Percentiles rank a stretch among this genome's conserved stretches.
Evolutionary conservation across 1,284 basidiomycete species (phyloP).

Genomic region (Leccinum pachyderme): DNA sequence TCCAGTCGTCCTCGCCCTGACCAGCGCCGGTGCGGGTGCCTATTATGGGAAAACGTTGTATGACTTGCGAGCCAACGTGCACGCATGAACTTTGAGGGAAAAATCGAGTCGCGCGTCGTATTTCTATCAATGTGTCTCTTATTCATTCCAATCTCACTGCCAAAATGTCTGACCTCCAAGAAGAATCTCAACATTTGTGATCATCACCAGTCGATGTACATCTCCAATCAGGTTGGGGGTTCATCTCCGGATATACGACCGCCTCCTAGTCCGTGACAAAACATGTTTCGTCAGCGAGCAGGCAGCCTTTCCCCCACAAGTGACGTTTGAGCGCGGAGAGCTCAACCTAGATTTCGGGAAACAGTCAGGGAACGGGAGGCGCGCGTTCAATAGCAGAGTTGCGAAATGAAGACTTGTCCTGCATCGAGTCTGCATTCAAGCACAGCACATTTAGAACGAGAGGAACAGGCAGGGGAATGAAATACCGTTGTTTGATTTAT

Average conservation of each 20-base stretch:
- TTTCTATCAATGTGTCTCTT: constrained; percentile 5
- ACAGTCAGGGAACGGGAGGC: constrained; percentile 31
- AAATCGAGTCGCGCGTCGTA: constrained; percentile 9
- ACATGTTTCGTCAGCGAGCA: constrained; percentile 1
- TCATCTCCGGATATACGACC: constrained; percentile 6
- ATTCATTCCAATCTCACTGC: neutral
- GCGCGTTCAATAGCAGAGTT: constrained; percentile 61
- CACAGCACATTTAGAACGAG: neutral
- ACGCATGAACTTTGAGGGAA: constrained; percentile 13
- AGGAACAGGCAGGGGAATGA: neutral
- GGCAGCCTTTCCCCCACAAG: constrained; percentile 1
- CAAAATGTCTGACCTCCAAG: neutral
- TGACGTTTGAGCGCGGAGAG: neutral
- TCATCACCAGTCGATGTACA: constrained; percentile 11
- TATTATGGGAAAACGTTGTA: constrained; percentile 75
- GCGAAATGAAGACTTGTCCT: constrained; percentile 79
- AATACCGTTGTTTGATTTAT: constrained; percentile 80
- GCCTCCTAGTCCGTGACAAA: constrained; percentile 4
- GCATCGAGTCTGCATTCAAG: constrained; percentile 64
- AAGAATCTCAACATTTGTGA: constrained; percentile 1
- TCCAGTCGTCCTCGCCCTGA: constrained; percentile 63
- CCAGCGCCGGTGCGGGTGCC: constrained; percentile 56
- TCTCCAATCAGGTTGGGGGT: constrained; percentile 5
- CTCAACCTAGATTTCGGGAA: neutral
- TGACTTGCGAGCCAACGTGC: constrained; percentile 38